Percentiles rank a stretch among this genome's conserved stretches.
Evolutionary conservation across 1,139 yeast species (phyloP).

Genomic region (Trichomonascaceae sp.): DNA sequence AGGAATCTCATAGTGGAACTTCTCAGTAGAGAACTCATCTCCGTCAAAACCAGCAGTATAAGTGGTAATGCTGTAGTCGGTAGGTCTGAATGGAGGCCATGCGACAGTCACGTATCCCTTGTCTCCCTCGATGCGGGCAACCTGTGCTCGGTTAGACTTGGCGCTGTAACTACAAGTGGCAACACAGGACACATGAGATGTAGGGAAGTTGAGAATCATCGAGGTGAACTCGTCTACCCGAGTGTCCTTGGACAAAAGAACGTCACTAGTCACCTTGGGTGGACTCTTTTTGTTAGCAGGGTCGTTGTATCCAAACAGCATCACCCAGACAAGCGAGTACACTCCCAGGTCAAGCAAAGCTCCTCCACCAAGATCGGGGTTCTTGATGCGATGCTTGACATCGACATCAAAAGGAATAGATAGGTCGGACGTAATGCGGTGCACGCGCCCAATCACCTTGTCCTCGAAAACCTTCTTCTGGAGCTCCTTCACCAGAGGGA

Average conservation of each 20-base stretch:
- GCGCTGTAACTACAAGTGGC: constrained; percentile 19
- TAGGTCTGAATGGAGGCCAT: constrained; percentile 20
- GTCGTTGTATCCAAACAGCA: constrained; percentile 19
- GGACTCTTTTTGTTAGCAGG: constrained; percentile 18
- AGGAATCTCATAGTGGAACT: constrained; percentile 12
- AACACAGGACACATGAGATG: constrained; percentile 18
- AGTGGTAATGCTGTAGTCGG: constrained; percentile 13
- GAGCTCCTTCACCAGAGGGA: constrained; percentile 36
- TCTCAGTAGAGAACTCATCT: constrained; percentile 5
- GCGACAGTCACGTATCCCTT: constrained; percentile 23
- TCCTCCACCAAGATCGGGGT: constrained; percentile 44
- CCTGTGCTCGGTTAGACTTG: constrained; percentile 13
- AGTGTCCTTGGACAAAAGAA: constrained; percentile 14
- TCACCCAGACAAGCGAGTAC: constrained; percentile 37
- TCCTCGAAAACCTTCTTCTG: constrained; percentile 33
- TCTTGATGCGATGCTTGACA: constrained; percentile 14
- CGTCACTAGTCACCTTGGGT: constrained; percentile 12
- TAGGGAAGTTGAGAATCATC: constrained; percentile 18
- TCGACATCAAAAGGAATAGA: constrained; percentile 27
- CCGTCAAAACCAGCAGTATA: constrained; percentile 7
- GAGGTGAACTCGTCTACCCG: constrained; percentile 22
- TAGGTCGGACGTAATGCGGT: constrained; percentile 32
- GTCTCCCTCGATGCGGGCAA: constrained; percentile 20
- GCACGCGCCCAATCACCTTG: constrained; percentile 35
- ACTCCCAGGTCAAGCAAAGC: constrained; percentile 49